Conservation (phyloP, 2,329 filamentous ascomycete genomes). For the Colletotrichum liriopes region DNA sequence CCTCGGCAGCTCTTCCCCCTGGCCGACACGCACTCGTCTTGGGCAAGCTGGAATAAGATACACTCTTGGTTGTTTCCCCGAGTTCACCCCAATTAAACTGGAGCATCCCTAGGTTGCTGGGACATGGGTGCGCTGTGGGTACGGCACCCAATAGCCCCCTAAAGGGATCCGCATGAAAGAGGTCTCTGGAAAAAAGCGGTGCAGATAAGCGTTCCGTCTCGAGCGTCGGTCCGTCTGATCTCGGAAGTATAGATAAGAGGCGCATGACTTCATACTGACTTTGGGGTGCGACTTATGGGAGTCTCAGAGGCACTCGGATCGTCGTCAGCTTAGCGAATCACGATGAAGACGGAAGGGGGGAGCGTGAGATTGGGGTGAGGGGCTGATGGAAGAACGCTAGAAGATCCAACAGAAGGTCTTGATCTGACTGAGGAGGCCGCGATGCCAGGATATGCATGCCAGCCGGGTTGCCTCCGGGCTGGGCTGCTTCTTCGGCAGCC, state of each 20-base stretch:
- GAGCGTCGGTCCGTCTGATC: constrained; percentile 25
- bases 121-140: constrained; percentile 1
- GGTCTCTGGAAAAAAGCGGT: constrained; percentile 10
- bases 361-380: constrained; percentile 11
- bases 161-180: constrained; percentile 18
- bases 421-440: constrained; percentile 8
- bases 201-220: constrained; percentile 38
- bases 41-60: constrained; percentile 13
- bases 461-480: constrained; percentile 4
- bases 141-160: not conserved
- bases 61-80: constrained; percentile 37
- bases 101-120: not conserved
- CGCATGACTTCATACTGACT: constrained; percentile 24
- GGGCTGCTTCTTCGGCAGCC: not conserved
- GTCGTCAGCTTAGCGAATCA: constrained; percentile 21
- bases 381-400: constrained; percentile 35
- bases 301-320: constrained; percentile 28
- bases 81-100: constrained; percentile 29
- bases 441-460: constrained; percentile 27
- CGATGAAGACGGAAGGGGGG: not conserved
- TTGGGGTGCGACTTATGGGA: constrained; percentile 24
- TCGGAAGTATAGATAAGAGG: constrained; percentile 26
- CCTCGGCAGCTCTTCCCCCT: constrained; percentile 10
- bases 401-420: constrained; percentile 29
- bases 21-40: constrained; percentile 14